phyloP scores from a whole-genome alignment of 805 yeast genomes.

The Citeromyces nyonsensis region DNA sequence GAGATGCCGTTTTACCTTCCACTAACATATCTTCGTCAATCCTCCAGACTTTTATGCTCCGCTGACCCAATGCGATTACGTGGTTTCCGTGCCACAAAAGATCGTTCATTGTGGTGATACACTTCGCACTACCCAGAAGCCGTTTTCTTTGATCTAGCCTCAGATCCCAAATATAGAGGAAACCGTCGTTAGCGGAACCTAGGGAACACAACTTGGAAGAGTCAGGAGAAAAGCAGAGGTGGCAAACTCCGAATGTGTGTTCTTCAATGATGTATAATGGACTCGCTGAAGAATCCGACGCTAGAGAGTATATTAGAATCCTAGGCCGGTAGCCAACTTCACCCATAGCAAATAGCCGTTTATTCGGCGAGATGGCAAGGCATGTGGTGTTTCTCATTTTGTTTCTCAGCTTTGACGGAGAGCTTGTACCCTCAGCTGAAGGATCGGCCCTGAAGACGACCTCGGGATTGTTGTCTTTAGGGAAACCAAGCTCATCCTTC shows the following conservation, averaged over 20 bases:
- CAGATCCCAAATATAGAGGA: conserved; percentile 40
- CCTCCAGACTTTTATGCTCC: conserved; percentile 52
- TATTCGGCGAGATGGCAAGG: conserved; percentile 41
- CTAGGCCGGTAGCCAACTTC: conserved; percentile 61
- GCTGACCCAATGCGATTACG: conserved; percentile 41
- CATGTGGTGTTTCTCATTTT: conserved; percentile 38
- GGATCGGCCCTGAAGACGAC: not conserved
- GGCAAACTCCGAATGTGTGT: conserved; percentile 50
- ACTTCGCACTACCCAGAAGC: conserved; percentile 38
- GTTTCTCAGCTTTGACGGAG: conserved; percentile 10
- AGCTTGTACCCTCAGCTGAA: not conserved
- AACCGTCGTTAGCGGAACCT: conserved; percentile 61
- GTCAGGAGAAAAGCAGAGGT: conserved; percentile 40
- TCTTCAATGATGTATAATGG: conserved; percentile 42
- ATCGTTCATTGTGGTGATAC: conserved; percentile 42
- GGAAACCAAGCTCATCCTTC: not conserved
- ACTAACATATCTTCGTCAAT: conserved; percentile 11
- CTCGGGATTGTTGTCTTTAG: not conserved
- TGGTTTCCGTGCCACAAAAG: conserved; percentile 37
- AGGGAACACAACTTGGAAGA: conserved; percentile 40
- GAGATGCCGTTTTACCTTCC: conserved; percentile 4
- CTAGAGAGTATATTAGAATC: conserved; percentile 40
- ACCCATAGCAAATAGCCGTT: conserved; percentile 45
- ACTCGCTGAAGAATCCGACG: conserved; percentile 24
- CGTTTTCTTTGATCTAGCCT: conserved; percentile 8